Conservation (phyloP, 306 rosid genomes). For the Herpetospermum pedunculosum region DNA sequence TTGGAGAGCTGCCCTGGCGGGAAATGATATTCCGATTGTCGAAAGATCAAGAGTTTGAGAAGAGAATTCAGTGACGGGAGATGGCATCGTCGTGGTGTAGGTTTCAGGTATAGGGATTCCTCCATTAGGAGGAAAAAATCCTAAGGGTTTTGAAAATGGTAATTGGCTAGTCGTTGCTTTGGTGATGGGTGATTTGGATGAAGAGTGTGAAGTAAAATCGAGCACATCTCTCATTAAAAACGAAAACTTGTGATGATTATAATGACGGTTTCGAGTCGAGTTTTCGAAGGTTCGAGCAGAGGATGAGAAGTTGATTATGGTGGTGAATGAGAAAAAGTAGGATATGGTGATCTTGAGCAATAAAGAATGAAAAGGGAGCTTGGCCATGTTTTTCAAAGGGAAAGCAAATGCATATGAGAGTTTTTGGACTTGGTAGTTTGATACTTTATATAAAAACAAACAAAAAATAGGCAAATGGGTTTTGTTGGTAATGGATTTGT, state of each 20-base stretch:
- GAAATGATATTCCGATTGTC: constrained; percentile 42
- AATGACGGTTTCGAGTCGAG: constrained; percentile 23
- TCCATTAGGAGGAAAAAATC: constrained; percentile 33
- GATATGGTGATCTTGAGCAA: background rate
- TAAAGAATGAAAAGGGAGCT: constrained; percentile 13
- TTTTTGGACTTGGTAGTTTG: background rate
- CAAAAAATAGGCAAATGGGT: background rate
- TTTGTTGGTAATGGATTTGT: background rate
- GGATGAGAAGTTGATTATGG: constrained; percentile 16
- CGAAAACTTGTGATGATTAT: constrained; percentile 28
- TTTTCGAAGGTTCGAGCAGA: constrained; percentile 38
- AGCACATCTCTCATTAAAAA: constrained; percentile 49
- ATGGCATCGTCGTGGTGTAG: constrained; percentile 12
- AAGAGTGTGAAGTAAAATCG: constrained; percentile 16
- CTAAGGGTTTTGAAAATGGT: constrained; percentile 47
- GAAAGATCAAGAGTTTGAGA: constrained; percentile 42
- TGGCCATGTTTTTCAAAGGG: constrained; percentile 28
- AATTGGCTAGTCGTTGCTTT: constrained; percentile 14
- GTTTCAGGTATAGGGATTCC: constrained; percentile 38
- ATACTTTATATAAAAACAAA: background rate
- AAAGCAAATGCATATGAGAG: background rate
- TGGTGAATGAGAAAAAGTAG: constrained; percentile 15
- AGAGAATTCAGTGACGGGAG: constrained; percentile 13
- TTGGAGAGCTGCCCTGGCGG: constrained; percentile 40
- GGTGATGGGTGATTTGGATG: constrained; percentile 20